Conservation (phyloP, 805 yeast species). For the Dipodascopsis tothii region DNA sequence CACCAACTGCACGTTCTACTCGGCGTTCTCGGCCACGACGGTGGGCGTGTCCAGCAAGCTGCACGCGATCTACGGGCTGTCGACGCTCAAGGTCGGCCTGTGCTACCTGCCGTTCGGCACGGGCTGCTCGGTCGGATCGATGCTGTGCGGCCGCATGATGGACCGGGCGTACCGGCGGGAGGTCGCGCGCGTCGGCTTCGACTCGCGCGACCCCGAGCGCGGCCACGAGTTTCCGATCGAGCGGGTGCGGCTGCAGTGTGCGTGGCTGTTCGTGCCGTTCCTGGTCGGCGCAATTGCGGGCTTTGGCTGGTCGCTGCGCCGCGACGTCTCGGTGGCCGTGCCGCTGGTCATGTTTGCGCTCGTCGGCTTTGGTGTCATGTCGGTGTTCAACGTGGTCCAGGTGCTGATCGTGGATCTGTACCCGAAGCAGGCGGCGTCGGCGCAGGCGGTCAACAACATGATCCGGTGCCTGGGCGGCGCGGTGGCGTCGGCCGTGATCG, state of each 20-base stretch:
- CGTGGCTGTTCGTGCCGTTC: constrained; percentile 1
- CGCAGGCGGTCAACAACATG: constrained; percentile 65
- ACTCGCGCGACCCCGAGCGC: neutral
- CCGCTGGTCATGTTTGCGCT: constrained; percentile 17
- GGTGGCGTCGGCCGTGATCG: constrained; percentile 57
- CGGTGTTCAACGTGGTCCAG: constrained; percentile 37
- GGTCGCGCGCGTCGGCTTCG: neutral
- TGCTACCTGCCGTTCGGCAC: constrained; percentile 72
- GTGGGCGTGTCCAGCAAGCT: constrained; percentile 44
- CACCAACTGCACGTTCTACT: constrained; percentile 1
- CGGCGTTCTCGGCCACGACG: constrained; percentile 1
- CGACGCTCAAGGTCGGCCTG: constrained; percentile 54
- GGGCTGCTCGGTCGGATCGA: constrained; percentile 57
- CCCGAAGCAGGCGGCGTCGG: constrained; percentile 64
- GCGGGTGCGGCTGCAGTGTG: constrained; percentile 11
- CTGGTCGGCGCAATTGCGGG: constrained; percentile 2
- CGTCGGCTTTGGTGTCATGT: constrained; percentile 7
- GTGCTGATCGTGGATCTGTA: constrained; percentile 70
- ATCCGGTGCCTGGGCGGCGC: constrained; percentile 70
- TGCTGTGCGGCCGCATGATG: constrained; percentile 49
- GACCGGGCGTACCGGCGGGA: constrained; percentile 13
- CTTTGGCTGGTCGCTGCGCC: constrained; percentile 23
- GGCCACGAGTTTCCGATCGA: constrained; percentile 18
- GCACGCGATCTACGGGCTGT: constrained; percentile 42
- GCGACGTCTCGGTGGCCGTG: constrained; percentile 9